phyloP scores from a whole-genome alignment of 129 eudicot genomes.

The Escallonia rubra region DNA sequence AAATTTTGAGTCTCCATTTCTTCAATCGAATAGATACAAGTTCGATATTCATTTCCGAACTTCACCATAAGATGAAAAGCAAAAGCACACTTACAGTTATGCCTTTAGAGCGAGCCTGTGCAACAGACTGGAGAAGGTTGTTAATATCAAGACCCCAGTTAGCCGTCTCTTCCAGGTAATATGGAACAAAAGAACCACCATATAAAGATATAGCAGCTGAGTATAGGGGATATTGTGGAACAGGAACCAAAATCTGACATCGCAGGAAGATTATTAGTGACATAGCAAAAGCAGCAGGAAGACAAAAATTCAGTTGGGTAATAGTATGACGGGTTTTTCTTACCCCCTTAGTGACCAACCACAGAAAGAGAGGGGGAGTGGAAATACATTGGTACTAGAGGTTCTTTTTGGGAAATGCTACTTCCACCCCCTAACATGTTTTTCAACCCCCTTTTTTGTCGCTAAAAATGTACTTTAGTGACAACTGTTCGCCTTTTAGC shows the following conservation, averaged over 20 bases:
- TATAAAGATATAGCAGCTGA: slow-evolving; percentile 85
- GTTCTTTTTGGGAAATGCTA: no score
- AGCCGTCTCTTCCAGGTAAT: slow-evolving; percentile 89
- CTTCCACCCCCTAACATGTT: no score
- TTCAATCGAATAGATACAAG: no score
- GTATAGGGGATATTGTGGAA: slow-evolving; percentile 98
- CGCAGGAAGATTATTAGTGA: not conserved
- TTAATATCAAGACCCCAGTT: slow-evolving; percentile 93
- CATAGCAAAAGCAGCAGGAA: not conserved
- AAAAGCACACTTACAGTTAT: slow-evolving; percentile 56
- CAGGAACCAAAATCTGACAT: slow-evolving; percentile 84
- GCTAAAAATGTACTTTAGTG: no score
- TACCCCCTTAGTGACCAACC: no score
- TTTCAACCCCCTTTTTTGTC: no score
- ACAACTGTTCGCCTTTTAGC: no score
- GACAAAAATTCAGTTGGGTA: not conserved
- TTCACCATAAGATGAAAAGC: not conserved
- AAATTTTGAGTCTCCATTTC: no score
- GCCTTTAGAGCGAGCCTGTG: slow-evolving; percentile 72
- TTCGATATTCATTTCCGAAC: no score
- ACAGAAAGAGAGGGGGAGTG: no score
- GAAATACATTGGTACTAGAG: no score
- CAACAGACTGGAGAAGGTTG: slow-evolving; percentile 84
- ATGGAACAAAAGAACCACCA: slow-evolving; percentile 96
- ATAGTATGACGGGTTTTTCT: no score